These are phyloP conservation scores for Aegilops bicornis DNA, from an alignment of 176 grass and related monocot genomes.

Conservation along the genomic window DNA sequence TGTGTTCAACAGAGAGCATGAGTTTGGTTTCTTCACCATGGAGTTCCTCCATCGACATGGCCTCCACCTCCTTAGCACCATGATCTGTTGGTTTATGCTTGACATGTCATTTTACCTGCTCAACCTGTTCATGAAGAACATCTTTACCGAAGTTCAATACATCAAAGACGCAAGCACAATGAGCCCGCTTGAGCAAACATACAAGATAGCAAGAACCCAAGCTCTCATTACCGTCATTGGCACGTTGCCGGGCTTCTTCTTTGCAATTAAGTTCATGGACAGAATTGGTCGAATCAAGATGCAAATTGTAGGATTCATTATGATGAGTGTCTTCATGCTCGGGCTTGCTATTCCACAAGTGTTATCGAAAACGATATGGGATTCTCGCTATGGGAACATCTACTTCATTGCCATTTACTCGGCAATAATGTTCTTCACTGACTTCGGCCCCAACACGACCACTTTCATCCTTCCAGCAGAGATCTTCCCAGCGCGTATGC, in stretches of 20 bases:
- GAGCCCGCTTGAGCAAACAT: slow-evolving; percentile 50
- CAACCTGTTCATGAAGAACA: slow-evolving; percentile 78
- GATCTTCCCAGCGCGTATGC: slow-evolving; percentile 41
- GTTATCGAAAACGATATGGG: background rate
- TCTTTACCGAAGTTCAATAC: slow-evolving; percentile 40
- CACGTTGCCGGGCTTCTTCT: slow-evolving; percentile 22
- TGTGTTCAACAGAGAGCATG: background rate
- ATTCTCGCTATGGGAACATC: background rate
- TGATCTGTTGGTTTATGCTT: slow-evolving; percentile 57
- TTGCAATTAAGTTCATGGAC: slow-evolving; percentile 35
- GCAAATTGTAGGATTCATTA: slow-evolving; percentile 41
- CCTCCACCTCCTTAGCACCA: slow-evolving; percentile 52
- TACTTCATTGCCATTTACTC: slow-evolving; percentile 11
- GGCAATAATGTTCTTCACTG: slow-evolving; percentile 37
- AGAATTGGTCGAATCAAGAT: slow-evolving; percentile 35
- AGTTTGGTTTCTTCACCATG: slow-evolving; percentile 54
- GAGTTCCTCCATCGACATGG: slow-evolving; percentile 51
- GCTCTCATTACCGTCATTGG: background rate
- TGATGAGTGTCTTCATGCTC: slow-evolving; percentile 52
- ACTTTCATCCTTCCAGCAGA: slow-evolving; percentile 53
- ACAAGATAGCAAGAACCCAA: slow-evolving; percentile 46
- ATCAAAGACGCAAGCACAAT: slow-evolving; percentile 18
- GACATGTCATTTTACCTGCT: slow-evolving; percentile 71
- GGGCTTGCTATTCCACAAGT: slow-evolving; percentile 11
- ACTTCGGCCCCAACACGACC: slow-evolving; percentile 52